Evolutionary conservation across 345 rosid species (phyloP), one percentile per base, ranked within the genome.

Genomic region (Anastatica hierochuntica): DNA sequence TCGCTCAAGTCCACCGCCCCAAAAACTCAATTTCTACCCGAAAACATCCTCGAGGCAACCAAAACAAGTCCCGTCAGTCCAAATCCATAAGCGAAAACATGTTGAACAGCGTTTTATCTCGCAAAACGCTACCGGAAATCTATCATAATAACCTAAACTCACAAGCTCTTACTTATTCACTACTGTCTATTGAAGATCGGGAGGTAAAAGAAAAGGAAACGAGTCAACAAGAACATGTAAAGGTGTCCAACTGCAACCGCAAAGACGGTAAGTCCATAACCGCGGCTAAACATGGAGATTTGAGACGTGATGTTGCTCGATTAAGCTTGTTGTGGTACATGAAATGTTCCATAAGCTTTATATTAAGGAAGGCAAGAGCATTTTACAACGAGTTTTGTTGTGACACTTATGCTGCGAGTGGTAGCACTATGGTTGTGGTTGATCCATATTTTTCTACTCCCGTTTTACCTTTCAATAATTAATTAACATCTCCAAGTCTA

Each of bases 391-490:
- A 68, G 60, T 60, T 60, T 30, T 73, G 64, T 43, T 50, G 71
- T 19, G 80, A 71, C 27, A 60, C 56, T 43, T 60, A 43, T 23
- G 64, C 15, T 18, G 54, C 48, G 30, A 8, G n/a, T n/a, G n/a
- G 43, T 13, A 18, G 11, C 36, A 50, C 49, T 26, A 37, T 30
- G 59, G 41, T 33, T 35, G 8, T 48, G 15, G 75, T 61, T 7
- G 73, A 60, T 58, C 77, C 80, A 17, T 75, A 73, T 64, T 75
- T 80, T 70, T 73, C 77, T 4, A 42, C 69, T 47, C 83, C 77
- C 18, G 72, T 78, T 18, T 21, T 71, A 4, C 77, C 67, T 13
- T 58, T 61, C 33, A 30, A 20, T 58, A 6, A 20, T 52, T 30
- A 17, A 11, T 19, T 57, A 34, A 35, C 10, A 56, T 6, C 14